Percentiles rank a stretch among this genome's conserved stretches.
These are phyloP conservation scores for Metschnikowia proteae DNA, from an alignment of 805 yeast species.

Conservation along the genomic window DNA sequence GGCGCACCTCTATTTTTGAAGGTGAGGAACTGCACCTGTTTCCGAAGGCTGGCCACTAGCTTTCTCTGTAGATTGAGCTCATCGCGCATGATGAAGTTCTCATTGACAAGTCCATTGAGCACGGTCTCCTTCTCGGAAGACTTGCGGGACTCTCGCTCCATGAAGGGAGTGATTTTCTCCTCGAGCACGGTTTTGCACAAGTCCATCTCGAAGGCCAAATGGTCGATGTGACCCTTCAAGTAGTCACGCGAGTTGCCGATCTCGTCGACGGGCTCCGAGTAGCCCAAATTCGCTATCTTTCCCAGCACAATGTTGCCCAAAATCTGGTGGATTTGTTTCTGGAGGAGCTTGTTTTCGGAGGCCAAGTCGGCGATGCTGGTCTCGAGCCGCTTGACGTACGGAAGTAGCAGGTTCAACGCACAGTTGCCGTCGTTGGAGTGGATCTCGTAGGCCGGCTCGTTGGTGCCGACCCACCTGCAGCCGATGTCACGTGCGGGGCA, in stretches of 20 bases:
- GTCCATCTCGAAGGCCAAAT: conserved; percentile 42
- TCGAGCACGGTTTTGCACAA: conserved; percentile 41
- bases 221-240: conserved; percentile 25
- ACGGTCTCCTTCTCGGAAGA: conserved; percentile 23
- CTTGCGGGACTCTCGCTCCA: conserved; percentile 22
- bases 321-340: conserved; percentile 42
- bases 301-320: conserved; percentile 49
- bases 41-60: conserved; percentile 43
- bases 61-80: conserved; percentile 45
- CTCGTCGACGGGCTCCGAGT: conserved; percentile 45
- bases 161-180: conserved; percentile 34
- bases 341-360: conserved; percentile 38
- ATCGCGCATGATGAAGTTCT: conserved; percentile 41
- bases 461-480: conserved; percentile 45
- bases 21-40: conserved; percentile 48
- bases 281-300: conserved; percentile 48
- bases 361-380: conserved; percentile 25
- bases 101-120: conserved; percentile 32
- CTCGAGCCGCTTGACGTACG: conserved; percentile 22
- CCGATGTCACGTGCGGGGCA: conserved; percentile 51
- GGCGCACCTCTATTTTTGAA: conserved; percentile 30
- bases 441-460: conserved; percentile 33
- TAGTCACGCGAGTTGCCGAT: conserved; percentile 25
- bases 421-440: conserved; percentile 32
- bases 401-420: conserved; percentile 28